Percentiles rank a stretch among this genome's conserved stretches.
Conservation (phyloP, 257 asterid species). For the Forsythia suspensa region DNA sequence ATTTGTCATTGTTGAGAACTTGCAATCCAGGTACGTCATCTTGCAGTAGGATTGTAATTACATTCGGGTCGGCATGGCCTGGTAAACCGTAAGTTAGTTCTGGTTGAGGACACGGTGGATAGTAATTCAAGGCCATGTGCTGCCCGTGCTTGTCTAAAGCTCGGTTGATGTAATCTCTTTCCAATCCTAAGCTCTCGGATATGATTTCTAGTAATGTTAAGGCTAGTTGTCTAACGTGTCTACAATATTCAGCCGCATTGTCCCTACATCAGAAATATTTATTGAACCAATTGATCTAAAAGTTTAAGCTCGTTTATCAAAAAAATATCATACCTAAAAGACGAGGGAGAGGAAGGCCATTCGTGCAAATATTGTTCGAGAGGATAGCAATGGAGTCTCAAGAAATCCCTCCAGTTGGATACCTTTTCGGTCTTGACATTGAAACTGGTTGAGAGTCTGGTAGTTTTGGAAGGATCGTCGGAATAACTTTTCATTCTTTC, state of each 20-base stretch:
- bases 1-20: slow-evolving; percentile 6
- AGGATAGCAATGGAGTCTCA: neutral
- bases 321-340: neutral
- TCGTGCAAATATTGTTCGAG: neutral
- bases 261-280: neutral
- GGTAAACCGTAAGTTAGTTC: slow-evolving; percentile 16
- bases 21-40: slow-evolving; percentile 18
- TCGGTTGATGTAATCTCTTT: neutral
- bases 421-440: neutral
- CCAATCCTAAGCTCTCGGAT: neutral
- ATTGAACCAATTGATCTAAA: no score
- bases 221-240: neutral
- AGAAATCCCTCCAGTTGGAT: neutral
- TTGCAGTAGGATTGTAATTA: slow-evolving; percentile 11
- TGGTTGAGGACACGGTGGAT: slow-evolving; percentile 20
- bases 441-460: neutral
- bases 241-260: neutral
- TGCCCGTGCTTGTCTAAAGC: neutral
- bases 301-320: neutral
- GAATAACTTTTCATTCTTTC: neutral
- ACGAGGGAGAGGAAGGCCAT: neutral
- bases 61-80: slow-evolving; percentile 17
- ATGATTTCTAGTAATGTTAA: neutral
- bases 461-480: neutral
- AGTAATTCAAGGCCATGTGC: slow-evolving; percentile 7